Conservation (phyloP, 108 stramenopile species). For the Pelagomonas calceolata region DNA sequence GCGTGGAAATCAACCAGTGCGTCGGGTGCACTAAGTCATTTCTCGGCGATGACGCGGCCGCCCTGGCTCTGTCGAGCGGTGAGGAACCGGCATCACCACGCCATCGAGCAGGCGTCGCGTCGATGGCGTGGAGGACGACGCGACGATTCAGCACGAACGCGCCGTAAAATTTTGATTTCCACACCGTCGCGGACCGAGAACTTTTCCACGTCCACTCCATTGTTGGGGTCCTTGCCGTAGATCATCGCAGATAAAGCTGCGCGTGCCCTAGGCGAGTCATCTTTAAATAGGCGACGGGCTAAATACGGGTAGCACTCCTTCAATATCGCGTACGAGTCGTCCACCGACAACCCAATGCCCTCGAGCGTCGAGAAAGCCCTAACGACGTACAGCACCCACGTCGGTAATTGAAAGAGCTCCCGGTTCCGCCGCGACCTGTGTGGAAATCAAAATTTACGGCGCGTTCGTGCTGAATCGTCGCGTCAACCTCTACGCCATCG, state of each 20-base stretch:
- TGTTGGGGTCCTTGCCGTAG: conserved; percentile 48
- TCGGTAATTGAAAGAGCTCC: conserved; percentile 59
- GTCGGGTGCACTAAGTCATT: no score
- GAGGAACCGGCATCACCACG: no score
- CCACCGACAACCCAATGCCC: conserved; percentile 67
- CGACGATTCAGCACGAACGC: no score
- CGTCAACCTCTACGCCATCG: no score
- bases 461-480: no score
- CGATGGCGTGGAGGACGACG: no score
- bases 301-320: conserved; percentile 78
- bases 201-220: conserved; percentile 4
- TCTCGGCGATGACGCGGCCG: no score
- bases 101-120: no score
- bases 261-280: conserved; percentile 66
- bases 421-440: conserved; percentile 57
- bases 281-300: conserved; percentile 64
- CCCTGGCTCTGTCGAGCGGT: no score
- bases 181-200: conserved; percentile 53
- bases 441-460: no score
- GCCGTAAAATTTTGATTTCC: no score
- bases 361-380: conserved; percentile 70
- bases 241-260: conserved; percentile 63
- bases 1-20: no score
- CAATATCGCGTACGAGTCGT: conserved; percentile 73
- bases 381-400: conserved; percentile 66